Evolutionary conservation across 1,284 basidiomycete species (phyloP), one percentile per base, ranked within the genome.

Genomic region (Sporisorium graminicola): DNA sequence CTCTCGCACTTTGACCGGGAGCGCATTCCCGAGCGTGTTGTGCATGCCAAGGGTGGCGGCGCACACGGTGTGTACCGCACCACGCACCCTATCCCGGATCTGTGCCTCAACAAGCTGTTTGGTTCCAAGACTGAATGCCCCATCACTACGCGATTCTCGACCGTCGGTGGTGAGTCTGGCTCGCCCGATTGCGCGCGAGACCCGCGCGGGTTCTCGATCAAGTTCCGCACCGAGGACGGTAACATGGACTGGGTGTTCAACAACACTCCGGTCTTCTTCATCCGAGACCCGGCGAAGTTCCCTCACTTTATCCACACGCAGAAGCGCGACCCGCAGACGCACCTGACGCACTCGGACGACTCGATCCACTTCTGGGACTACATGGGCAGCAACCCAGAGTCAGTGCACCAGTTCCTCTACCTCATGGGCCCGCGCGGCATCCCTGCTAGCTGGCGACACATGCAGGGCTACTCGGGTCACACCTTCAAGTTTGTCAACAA

Each of bases 21-120:
- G 64, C 77, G 82, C n/a, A 83, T 84, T 51, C 82, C 82, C 31
- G 82, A 84, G 59, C 78, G 82, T 7, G 79, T 84, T 24, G 80
- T 82, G 37, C 80, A 82, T 44, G 80, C 80, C 54, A 80, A 80
- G 63, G 81, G 80, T 9, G 78, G 65, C 13, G 80, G 80, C 40
- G 81, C 81, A 12, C 81, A 82, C 53, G 80, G 81, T 20, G 43
- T 64, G 42, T 82, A 75, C 58, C 60, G 65, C 18, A 66, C 73
- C 52, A 82, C 81, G 8, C 70, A 80, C 51, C 66, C 69, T 12
- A 80, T 80, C 67, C 68, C 75, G 10, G 61, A 78, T 26, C 43
- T 80, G 18, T 70, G 65, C 42, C 26, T 65, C 5, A 76, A 78
- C 52, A 51, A 67, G 29, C 47, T 80, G 31, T 82, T 82, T 33